phyloP scores from a whole-genome alignment of 495 filamentous ascomycete genomes.

The Wilcoxina mikolae region DNA sequence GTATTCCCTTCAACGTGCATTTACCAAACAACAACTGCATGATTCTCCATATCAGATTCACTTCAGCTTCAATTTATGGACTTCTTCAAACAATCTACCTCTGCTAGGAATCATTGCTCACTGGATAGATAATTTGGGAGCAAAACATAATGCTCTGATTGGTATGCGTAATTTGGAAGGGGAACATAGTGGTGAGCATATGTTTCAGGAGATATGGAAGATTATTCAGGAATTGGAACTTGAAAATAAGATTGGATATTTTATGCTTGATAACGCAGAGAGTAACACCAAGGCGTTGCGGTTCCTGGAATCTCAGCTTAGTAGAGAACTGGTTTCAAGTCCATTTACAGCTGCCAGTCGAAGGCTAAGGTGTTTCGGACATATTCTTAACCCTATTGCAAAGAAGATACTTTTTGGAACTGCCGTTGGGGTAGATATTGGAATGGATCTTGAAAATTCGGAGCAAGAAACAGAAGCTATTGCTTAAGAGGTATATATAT shows the following conservation, averaged over 20 bases:
- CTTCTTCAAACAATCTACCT: conserved; percentile 2
- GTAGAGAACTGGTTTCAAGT: neutral
- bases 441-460: neutral
- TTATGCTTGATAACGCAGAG: conserved; percentile 5
- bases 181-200: neutral
- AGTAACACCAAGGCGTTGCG: neutral
- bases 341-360: neutral
- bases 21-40: neutral
- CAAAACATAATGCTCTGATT: neutral
- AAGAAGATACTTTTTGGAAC: neutral
- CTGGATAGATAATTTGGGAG: neutral
- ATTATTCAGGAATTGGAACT: conserved; percentile 2
- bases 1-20: neutral
- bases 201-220: neutral
- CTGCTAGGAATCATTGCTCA: conserved; percentile 6
- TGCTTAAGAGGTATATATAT: too few relatives aligned
- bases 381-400: neutral
- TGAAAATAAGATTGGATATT: conserved; percentile 1
- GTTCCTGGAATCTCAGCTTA: neutral
- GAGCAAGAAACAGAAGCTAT: neutral
- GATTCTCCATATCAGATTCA: neutral
- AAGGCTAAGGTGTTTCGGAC: neutral
- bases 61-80: neutral
- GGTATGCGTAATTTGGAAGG: neutral
- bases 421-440: neutral